Conservation (phyloP, 2,329 filamentous ascomycete species). For the Aspergillus cejpii region DNA sequence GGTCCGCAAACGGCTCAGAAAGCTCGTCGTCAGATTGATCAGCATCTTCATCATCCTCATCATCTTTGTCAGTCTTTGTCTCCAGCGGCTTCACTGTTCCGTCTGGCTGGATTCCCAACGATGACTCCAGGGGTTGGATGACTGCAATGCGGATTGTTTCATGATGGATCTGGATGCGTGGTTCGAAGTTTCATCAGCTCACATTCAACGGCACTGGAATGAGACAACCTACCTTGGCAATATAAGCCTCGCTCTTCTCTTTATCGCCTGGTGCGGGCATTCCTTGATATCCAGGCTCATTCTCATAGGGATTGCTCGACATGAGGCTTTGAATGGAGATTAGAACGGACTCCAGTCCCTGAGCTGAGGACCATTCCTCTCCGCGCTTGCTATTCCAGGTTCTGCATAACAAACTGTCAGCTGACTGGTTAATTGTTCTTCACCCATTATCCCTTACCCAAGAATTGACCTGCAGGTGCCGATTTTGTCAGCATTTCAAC, state of each 20-base stretch:
- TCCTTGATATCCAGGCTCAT: conserved; percentile 88
- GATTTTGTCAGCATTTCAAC: conserved; percentile 13
- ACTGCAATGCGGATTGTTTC: conserved; percentile 82
- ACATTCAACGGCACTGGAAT: conserved; percentile 9
- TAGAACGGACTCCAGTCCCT: conserved; percentile 87
- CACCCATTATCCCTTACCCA: conserved; percentile 51
- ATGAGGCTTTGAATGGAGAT: conserved; percentile 95
- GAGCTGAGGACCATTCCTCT: conserved; percentile 94
- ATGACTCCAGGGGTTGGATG: conserved; percentile 75
- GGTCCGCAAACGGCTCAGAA: conserved; percentile 82
- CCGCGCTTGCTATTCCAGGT: conserved; percentile 89
- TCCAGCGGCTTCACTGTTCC: conserved; percentile 38
- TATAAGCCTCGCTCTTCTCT: conserved; percentile 66
- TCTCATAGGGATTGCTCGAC: conserved; percentile 89
- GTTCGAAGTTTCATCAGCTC: background rate
- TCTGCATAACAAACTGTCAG: conserved; percentile 43
- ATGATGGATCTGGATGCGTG: conserved; percentile 64
- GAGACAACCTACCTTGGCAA: conserved; percentile 59
- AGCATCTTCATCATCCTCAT: conserved; percentile 35
- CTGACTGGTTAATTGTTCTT: background rate
- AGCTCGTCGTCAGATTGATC: conserved; percentile 38
- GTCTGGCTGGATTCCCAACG: conserved; percentile 58
- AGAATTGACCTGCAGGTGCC: conserved; percentile 64
- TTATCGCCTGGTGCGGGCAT: conserved; percentile 62
- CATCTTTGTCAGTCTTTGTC: conserved; percentile 30